These are phyloP conservation scores for Fragaria ananassa DNA, from an alignment of 306 rosid species.

Conservation along the genomic window DNA sequence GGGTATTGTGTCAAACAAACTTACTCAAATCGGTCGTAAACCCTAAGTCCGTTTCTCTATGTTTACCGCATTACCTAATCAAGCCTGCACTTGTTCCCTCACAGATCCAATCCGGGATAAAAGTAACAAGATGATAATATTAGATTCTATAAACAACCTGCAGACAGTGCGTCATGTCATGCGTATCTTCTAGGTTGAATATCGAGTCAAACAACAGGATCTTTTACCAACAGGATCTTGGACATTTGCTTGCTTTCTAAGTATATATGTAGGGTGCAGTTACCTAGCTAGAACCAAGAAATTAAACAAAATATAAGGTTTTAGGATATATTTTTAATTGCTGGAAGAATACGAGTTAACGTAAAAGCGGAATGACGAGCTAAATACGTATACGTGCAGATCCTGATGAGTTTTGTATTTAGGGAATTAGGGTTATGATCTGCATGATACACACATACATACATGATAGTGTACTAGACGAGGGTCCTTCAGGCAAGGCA, in stretches of 20 bases:
- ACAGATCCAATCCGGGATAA: neutral
- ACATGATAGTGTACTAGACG: too few relatives aligned
- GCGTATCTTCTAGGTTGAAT: neutral
- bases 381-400: neutral
- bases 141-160: conserved; percentile 6
- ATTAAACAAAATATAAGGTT: neutral
- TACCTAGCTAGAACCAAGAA: neutral
- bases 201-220: conserved; percentile 8
- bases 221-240: conserved; percentile 26
- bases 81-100: neutral
- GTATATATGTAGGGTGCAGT: neutral
- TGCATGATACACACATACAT: neutral
- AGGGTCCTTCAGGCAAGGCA: too few relatives aligned
- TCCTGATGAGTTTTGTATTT: neutral
- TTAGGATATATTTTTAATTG: neutral
- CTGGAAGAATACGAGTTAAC: neutral
- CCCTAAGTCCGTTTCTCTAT: neutral
- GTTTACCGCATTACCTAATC: neutral
- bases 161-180: conserved; percentile 5
- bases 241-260: conserved; percentile 16
- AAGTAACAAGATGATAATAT: neutral
- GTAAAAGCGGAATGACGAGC: neutral
- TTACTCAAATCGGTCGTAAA: neutral
- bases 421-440: neutral
- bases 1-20: neutral